Percentiles rank a stretch among this genome's conserved stretches.
These are phyloP conservation scores for Saxophila tyrrhenica DNA, from an alignment of 495 filamentous ascomycete species.

Conservation along the genomic window DNA sequence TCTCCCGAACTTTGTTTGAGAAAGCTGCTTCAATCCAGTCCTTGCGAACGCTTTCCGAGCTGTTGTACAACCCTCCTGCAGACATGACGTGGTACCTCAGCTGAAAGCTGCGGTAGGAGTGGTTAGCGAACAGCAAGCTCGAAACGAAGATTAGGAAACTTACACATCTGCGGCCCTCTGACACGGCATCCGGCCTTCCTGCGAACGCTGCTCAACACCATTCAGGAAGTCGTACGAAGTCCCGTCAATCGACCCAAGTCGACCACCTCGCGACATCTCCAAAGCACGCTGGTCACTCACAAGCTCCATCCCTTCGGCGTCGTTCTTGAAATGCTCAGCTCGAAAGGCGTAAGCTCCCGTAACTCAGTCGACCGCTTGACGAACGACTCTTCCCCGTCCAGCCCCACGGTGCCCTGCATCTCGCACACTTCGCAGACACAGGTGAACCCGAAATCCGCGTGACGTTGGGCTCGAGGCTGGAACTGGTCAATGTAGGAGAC, in stretches of 20 bases:
- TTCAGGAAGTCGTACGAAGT: background rate
- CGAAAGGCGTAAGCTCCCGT: background rate
- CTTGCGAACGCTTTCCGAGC: no score
- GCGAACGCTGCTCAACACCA: no score
- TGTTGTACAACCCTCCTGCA: no score
- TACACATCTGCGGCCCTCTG: background rate
- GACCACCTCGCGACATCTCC: no score
- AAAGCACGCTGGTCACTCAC: no score
- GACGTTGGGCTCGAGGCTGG: background rate
- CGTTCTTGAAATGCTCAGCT: background rate
- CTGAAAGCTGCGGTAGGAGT: no score
- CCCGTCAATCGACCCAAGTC: no score
- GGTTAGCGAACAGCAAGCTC: no score
- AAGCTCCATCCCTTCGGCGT: background rate
- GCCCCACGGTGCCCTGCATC: background rate
- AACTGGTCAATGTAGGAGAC: background rate
- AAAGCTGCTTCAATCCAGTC: background rate
- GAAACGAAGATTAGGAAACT: no score
- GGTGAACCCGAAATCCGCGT: background rate
- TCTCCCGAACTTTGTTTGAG: background rate
- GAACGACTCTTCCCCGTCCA: background rate
- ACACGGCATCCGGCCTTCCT: background rate
- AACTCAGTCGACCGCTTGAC: background rate
- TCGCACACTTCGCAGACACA: background rate
- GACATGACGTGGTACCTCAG: no score